These are phyloP conservation scores for Pisolithus marmoratus DNA, from an alignment of 768 basidiomycete genomes.

Conservation along the genomic window DNA sequence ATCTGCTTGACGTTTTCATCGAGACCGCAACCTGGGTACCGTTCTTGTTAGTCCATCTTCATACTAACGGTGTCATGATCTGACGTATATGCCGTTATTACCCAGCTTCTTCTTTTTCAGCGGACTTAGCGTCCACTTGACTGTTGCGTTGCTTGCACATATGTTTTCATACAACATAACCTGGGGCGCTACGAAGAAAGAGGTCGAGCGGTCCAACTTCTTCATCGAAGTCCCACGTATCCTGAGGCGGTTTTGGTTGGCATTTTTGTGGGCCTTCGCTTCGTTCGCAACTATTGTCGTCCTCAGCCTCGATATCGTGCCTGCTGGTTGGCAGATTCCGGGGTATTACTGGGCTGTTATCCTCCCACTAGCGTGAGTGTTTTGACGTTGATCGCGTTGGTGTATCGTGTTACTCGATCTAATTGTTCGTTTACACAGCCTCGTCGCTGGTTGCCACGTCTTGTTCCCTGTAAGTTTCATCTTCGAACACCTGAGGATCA, in stretches of 20 bases:
- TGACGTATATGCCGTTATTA: not conserved
- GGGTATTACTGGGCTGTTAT: slow-evolving; percentile 67
- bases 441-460: slow-evolving; percentile 62
- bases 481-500: not conserved
- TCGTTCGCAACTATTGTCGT: slow-evolving; percentile 52
- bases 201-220: slow-evolving; percentile 85
- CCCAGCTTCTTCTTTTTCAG: slow-evolving; percentile 51
- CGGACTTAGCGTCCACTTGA: slow-evolving; percentile 50
- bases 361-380: slow-evolving; percentile 61
- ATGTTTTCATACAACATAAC: slow-evolving; percentile 52
- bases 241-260: slow-evolving; percentile 69
- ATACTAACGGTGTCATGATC: not conserved
- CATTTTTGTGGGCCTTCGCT: slow-evolving; percentile 49
- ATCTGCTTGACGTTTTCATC: slow-evolving; percentile 15
- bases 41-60: slow-evolving; percentile 28
- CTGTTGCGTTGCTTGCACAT: slow-evolving; percentile 48
- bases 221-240: slow-evolving; percentile 87
- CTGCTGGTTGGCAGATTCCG: slow-evolving; percentile 59
- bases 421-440: slow-evolving; percentile 25
- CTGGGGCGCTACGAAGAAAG: slow-evolving; percentile 67
- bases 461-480: slow-evolving; percentile 61
- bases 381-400: not conserved
- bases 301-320: slow-evolving; percentile 48
- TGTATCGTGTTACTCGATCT: not conserved
- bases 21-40: slow-evolving; percentile 27